Conservation (phyloP, 192 early-diverging fungal species). For the Backusella parvicylindrica region DNA sequence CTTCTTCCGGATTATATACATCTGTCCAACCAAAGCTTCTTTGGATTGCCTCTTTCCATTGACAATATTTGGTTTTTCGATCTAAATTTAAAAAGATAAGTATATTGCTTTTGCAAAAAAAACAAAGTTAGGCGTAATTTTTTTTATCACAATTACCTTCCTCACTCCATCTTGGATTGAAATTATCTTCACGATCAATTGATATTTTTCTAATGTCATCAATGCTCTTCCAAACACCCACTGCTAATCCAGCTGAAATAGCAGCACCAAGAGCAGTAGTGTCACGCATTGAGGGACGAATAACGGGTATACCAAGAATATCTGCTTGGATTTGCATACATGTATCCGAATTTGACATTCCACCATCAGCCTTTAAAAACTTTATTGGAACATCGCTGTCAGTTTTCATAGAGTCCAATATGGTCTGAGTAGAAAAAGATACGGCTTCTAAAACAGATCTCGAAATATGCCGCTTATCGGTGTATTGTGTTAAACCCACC, state of each 20-base stretch:
- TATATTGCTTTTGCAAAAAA: constrained; percentile 15
- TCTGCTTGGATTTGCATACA: constrained; percentile 94
- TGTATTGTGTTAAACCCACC: constrained; percentile 85
- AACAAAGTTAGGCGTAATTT: background rate
- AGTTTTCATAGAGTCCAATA: constrained; percentile 87
- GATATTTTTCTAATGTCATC: background rate
- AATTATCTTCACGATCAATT: background rate
- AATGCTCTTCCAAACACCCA: constrained; percentile 19
- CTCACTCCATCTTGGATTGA: background rate
- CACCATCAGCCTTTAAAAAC: constrained; percentile 86
- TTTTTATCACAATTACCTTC: background rate
- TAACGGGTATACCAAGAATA: constrained; percentile 63
- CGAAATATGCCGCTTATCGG: constrained; percentile 80
- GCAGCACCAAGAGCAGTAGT: constrained; percentile 90
- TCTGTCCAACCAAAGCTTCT: constrained; percentile 25
- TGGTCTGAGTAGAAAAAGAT: constrained; percentile 83
- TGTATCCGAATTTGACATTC: constrained; percentile 85
- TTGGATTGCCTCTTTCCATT: constrained; percentile 20
- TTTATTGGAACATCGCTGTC: constrained; percentile 66
- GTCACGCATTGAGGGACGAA: constrained; percentile 85
- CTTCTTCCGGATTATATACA: background rate
- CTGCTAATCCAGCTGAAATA: constrained; percentile 41
- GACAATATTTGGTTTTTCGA: constrained; percentile 36
- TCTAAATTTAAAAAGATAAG: constrained; percentile 35
- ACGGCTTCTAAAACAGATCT: constrained; percentile 87